A percentile compares a stretch with the other conserved stretches of the same genome.
These are phyloP conservation scores for Chrysoporthe deuterocubensis DNA, from an alignment of 2,329 filamentous ascomycete species.

Conservation along the genomic window DNA sequence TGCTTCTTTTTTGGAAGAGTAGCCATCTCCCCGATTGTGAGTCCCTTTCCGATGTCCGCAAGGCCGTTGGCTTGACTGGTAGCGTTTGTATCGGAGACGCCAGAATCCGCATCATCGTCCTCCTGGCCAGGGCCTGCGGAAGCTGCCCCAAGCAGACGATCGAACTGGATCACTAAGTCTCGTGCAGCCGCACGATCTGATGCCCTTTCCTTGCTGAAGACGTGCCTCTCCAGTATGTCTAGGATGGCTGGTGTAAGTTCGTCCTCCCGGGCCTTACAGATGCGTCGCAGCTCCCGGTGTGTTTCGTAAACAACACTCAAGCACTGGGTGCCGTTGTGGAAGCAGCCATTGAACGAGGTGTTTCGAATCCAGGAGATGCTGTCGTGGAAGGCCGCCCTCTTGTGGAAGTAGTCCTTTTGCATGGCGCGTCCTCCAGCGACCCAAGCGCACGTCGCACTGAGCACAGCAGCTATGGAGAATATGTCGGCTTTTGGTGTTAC, in stretches of 20 bases:
- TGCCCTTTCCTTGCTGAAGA: neutral
- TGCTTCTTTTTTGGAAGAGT: neutral
- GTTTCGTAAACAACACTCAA: neutral
- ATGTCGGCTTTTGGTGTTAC: neutral
- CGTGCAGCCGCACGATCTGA: neutral
- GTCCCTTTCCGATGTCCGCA: neutral
- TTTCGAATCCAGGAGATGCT: neutral
- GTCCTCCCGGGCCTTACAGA: neutral
- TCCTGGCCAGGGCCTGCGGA: neutral
- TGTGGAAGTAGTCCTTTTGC: neutral
- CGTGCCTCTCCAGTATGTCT: neutral
- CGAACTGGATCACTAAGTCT: neutral
- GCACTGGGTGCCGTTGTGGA: neutral
- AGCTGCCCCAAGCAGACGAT: neutral
- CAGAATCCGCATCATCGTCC: neutral
- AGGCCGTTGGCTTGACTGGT: neutral
- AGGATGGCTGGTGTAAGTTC: neutral
- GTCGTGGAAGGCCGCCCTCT: neutral
- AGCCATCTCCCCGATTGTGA: no score
- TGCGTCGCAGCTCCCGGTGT: neutral
- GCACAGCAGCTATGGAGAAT: neutral
- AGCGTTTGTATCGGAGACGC: neutral
- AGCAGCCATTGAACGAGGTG: neutral
- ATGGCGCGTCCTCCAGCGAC: neutral
- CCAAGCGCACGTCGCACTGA: neutral